Evolutionary conservation across 2,329 filamentous ascomycete genomes (phyloP), one percentile per base, ranked within the genome.

Genomic region (Trichoderma atroviride): DNA sequence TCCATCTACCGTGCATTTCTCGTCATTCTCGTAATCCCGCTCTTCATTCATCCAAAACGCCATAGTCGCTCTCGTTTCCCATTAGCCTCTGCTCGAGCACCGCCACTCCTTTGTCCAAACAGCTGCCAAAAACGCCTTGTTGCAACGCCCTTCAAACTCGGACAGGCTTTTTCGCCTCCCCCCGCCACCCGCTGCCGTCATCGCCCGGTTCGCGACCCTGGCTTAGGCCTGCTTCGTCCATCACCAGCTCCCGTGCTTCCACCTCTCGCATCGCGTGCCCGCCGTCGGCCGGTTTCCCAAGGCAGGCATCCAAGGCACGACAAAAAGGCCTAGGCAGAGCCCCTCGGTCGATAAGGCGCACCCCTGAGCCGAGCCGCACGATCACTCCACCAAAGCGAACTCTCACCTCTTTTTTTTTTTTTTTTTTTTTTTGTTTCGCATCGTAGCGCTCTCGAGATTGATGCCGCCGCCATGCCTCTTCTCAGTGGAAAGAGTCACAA

Each of bases 401-500:
- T 43, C 47, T 55, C 50, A 47, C 43, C 53, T 68, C 37, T 31
- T 31, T 31, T 31, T 31, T 31, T 31, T 31, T 31, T 29, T 29
- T 59, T 16, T 16, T 43, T 43, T 43, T 43, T 43, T 19, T 43
- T 10, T 7, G 14, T 19, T 53, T 67, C 14, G 53, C 13, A 19
- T 56, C 47, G 53, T 33, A 50, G 52, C 61, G 43, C 60, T 35
- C 22, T 43, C 61, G 53, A 56, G 10, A 55, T 31, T 61, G 37
- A 68, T 66, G 62, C 62, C 43, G 69, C 37, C 72, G 73, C 57
- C 70, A 80, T 80, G 79, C 79, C 78, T 78, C 79, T 83, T 68
- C 80, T 83, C 70, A 79, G 80, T 71, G 78, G 77, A 65, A 83
- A 83, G 71, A 77, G 76, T 70, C 81, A 81, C 71, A 87, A 85